Evolutionary conservation across 2,329 filamentous ascomycete genomes (phyloP), one percentile per base, ranked within the genome.

Genomic region (Zelopaecilomyces penicillatus): DNA sequence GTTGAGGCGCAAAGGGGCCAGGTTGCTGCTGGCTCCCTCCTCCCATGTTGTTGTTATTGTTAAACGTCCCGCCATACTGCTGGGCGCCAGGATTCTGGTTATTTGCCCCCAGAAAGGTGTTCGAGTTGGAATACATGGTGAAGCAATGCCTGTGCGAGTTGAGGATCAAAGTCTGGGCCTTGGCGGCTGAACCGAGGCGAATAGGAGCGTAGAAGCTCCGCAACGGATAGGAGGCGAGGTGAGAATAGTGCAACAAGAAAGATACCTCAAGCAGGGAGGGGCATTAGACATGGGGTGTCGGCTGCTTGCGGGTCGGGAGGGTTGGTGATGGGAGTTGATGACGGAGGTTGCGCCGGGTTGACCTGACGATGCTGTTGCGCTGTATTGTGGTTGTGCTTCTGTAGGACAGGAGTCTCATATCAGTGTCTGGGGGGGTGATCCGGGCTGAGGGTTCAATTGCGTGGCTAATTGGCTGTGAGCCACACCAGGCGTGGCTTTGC

Each of bases 101-200:
- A 62, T 83, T 87, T 65, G 76, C 78, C 66, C 88, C 88, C 59
- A 95, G 70, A 66, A 83, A 96, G 52, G 86, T 83, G 72, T 86
- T 94, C 54, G 87, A 86, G 64, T 84, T 87, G 54, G 88, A 93
- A 71, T 87, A 97, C 91, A 96, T 96, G 67, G 59, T 50, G 52
- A 38, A 29, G 41, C 29, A 35, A 36, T 34, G 36, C 34, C 41
- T 11, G 41, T 30, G 26, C 33, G 31, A 39, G 37, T 12, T 5
- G 26, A 9, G 27, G 26, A 34, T 31, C 40, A 32, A 35, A 49
- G 50, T 36, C 30, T 31, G 37, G 48, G 19, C 19, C 19, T 19
- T 19, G 19, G 19, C 19, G 19, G 19, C 19, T 19, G 19, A 3
- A 19, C 19, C 26, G 44, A 39, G 39, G 34, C 40, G 30, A 40